Conservation (phyloP, 2,329 filamentous ascomycete species). For the Neofusicoccum sp. region DNA sequence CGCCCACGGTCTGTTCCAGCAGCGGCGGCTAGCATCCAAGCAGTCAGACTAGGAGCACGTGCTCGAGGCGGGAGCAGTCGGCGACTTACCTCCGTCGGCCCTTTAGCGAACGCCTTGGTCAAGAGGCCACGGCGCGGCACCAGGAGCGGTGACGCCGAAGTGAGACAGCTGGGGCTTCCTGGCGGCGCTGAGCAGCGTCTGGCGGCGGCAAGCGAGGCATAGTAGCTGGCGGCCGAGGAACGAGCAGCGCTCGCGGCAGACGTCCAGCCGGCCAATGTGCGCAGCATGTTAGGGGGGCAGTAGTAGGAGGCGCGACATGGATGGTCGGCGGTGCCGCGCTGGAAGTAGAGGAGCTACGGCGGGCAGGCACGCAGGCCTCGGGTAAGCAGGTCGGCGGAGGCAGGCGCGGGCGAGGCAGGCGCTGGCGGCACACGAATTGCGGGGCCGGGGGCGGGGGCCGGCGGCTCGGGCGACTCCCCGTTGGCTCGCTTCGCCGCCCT, state of each 20-base stretch:
- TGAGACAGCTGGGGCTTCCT: neutral
- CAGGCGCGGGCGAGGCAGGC: too few species aligned
- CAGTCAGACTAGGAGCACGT: neutral
- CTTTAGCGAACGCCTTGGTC: conserved; percentile 32
- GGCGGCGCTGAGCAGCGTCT: neutral
- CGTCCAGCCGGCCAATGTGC: neutral
- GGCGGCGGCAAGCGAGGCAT: neutral
- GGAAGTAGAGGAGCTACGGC: neutral
- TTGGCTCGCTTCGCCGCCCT: neutral
- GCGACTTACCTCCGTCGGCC: conserved; percentile 32
- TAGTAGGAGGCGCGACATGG: neutral
- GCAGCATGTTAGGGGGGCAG: neutral
- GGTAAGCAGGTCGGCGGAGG: neutral
- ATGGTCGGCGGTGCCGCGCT: neutral
- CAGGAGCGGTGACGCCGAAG: neutral
- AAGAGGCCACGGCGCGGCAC: conserved; percentile 22
- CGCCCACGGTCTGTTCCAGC: conserved; percentile 65
- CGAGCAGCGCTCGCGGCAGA: neutral
- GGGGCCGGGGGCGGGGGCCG: too few species aligned
- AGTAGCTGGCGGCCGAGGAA: neutral
- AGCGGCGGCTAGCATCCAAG: conserved; percentile 57
- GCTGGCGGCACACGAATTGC: too few species aligned
- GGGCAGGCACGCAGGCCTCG: neutral
- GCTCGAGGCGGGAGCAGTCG: conserved; percentile 16
- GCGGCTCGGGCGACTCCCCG: neutral